Conservation (phyloP, 1,284 basidiomycete species). For the Fomitiporia mediterranea region DNA sequence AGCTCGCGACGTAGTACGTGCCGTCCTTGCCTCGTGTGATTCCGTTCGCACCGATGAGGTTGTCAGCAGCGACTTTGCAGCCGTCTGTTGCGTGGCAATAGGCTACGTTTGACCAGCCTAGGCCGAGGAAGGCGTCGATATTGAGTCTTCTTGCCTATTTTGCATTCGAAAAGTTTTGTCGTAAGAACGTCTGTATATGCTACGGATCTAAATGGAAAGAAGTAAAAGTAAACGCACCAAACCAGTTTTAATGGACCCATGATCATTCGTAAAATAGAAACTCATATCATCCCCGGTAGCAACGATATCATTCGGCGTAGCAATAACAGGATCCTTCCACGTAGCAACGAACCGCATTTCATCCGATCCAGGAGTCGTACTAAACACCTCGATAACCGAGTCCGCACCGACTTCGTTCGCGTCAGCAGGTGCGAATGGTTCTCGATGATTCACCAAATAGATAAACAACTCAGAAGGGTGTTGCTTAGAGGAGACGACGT, state of each 20-base stretch:
- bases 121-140: slow-evolving; percentile 13
- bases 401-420: slow-evolving; percentile 55
- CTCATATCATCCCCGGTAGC: slow-evolving; percentile 56
- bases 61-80: slow-evolving; percentile 49
- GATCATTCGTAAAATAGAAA: slow-evolving; percentile 66
- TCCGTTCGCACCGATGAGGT: slow-evolving; percentile 49
- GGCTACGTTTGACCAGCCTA: slow-evolving; percentile 40
- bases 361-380: slow-evolving; percentile 42
- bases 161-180: background rate
- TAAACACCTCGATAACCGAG: slow-evolving; percentile 69
- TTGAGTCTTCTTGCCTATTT: background rate
- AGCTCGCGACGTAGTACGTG: slow-evolving; percentile 51
- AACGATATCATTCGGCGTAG: slow-evolving; percentile 67
- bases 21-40: slow-evolving; percentile 47
- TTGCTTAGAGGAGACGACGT: slow-evolving; percentile 52
- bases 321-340: slow-evolving; percentile 49
- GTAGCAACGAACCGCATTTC: slow-evolving; percentile 54
- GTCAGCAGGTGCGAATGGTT: slow-evolving; percentile 33
- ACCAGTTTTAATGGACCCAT: slow-evolving; percentile 45
- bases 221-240: slow-evolving; percentile 37
- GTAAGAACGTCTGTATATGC: background rate
- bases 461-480: slow-evolving; percentile 52
- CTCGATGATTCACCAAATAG: slow-evolving; percentile 69
- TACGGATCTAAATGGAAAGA: background rate
- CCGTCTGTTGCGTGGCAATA: slow-evolving; percentile 55